Evolutionary conservation across 2,329 filamentous ascomycete genomes (phyloP), one percentile per base, ranked within the genome.

Genomic region (Drechslerella coelobrocha): DNA sequence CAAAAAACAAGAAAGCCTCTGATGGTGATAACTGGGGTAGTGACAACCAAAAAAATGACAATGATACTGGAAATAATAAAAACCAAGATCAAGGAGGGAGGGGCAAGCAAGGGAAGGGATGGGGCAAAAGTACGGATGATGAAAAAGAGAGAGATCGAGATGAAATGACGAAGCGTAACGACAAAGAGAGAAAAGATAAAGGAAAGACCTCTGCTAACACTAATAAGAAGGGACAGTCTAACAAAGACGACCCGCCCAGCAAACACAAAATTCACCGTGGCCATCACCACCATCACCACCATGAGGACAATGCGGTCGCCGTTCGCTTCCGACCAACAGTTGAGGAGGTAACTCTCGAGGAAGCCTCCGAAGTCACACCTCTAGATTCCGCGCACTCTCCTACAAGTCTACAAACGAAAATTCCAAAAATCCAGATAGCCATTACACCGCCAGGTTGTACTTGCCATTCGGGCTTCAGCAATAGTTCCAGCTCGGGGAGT

Each of bases 201-300:
- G 23, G 39, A 8, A 50, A 51, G 12, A 47, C 12, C 24, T 26
- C 47, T 9, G 31, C 47, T 43, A 53, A 52, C 12, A 48, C 31
- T 12, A 52, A 54, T 17, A 59, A 65, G 31, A 50, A 50, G 23
- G 52, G 48, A 39, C 54, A 54, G 14, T 27, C 29, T 31, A 61
- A 59, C n/a, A 72, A 72, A 26, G 34, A 51, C 14, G 21, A 48
- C 6, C 0, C 31, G 19, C 1, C 19, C 10, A 47, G 45, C 19
- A 63, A 60, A 26, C 55, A 69, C 17, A 31, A 68, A 3, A 9
- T 2, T 17, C 56, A 61, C 45, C 29, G 21, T 17, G 23, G 43
- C n/a, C 60, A 72, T 43, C 68, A 71, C 27, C 66, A 71, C 23
- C 66, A 72, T 26, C 55, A 72, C 24, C 53, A 63, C n/a, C 14